Evolutionary conservation across 192 early-diverging fungal species (phyloP).

Genomic region (Podila verticillata): DNA sequence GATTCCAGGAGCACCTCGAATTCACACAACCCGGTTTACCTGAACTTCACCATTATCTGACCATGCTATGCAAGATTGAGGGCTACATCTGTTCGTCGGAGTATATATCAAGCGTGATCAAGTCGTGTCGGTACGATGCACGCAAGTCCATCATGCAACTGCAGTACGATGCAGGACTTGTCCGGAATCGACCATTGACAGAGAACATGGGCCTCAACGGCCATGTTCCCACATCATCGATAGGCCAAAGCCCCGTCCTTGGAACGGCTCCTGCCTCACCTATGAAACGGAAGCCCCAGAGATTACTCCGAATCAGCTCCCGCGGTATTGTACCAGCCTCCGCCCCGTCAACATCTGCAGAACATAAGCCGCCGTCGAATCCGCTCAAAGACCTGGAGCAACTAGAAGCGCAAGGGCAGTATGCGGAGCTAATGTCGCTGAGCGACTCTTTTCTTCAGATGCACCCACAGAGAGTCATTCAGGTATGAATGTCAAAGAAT

Average conservation of each 20-base stretch:
- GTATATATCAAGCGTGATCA: constrained; percentile 23
- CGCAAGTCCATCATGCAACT: constrained; percentile 44
- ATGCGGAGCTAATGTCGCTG: constrained; percentile 41
- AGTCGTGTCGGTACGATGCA: constrained; percentile 24
- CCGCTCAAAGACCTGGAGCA: constrained; percentile 21
- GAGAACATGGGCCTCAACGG: background rate
- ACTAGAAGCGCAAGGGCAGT: constrained; percentile 27
- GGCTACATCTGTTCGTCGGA: constrained; percentile 43
- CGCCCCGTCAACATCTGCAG: constrained; percentile 1
- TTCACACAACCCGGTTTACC: constrained; percentile 23
- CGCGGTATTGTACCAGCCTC: constrained; percentile 33
- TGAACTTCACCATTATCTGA: constrained; percentile 27
- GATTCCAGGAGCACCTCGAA: constrained; percentile 45
- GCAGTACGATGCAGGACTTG: constrained; percentile 37
- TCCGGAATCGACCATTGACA: background rate
- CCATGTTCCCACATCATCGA: background rate
- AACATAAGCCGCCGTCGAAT: background rate
- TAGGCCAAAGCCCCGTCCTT: no score
- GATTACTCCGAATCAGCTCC: constrained; percentile 38
- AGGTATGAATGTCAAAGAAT: constrained; percentile 13
- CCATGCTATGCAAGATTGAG: constrained; percentile 34
- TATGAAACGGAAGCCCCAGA: constrained; percentile 23
- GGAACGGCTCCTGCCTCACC: background rate
- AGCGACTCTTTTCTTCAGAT: constrained; percentile 35
- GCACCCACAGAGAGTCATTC: constrained; percentile 15